Percentiles rank a stretch among this genome's conserved stretches.
Conservation (phyloP, 768 basidiomycete species). For the Cyathus striatus region DNA sequence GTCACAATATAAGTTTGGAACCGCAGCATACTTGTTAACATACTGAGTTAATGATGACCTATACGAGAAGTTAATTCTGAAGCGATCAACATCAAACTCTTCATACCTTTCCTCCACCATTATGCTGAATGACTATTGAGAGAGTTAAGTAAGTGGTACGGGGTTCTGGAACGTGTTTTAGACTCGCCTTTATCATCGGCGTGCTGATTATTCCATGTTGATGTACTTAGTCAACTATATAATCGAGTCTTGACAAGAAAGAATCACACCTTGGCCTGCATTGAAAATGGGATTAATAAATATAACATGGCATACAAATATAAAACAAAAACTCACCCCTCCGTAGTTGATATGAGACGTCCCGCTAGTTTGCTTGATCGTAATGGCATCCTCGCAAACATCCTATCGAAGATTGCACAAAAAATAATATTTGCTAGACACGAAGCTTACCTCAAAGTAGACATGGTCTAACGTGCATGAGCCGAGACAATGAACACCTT, state of each 20-base stretch:
- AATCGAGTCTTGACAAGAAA: neutral
- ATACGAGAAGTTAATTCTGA: neutral
- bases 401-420: constrained; percentile 12
- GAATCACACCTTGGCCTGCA: constrained; percentile 20
- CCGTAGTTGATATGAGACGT: constrained; percentile 31
- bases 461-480: constrained; percentile 25
- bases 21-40: constrained; percentile 2
- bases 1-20: neutral
- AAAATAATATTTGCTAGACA: neutral
- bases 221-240: neutral
- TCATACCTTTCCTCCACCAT: constrained; percentile 24
- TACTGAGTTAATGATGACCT: constrained; percentile 32
- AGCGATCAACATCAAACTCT: neutral
- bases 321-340: constrained; percentile 19
- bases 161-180: neutral
- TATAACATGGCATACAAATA: neutral
- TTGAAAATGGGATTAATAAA: neutral
- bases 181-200: constrained; percentile 24
- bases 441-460: constrained; percentile 20
- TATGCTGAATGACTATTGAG: constrained; percentile 27
- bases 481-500: constrained; percentile 36
- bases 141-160: neutral
- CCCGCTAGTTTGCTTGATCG: constrained; percentile 33
- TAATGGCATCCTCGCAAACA: constrained; percentile 34
- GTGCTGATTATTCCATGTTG: constrained; percentile 16